phyloP scores from a whole-genome alignment of 2,329 filamentous ascomycete genomes.

The Fusarium humuli region DNA sequence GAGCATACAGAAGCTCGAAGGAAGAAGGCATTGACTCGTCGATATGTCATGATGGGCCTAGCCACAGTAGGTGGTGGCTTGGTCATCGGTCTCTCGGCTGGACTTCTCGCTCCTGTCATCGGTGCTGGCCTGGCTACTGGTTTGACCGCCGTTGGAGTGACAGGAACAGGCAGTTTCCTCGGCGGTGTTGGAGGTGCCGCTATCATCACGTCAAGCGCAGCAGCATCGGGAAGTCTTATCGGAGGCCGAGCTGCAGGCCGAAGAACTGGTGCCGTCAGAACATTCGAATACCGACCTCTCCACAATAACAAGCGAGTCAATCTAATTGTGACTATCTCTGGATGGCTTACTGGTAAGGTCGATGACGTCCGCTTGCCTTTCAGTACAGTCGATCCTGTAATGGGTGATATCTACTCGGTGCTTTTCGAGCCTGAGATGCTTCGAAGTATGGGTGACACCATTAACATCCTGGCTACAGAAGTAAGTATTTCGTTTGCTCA shows the following conservation, averaged over 20 bases:
- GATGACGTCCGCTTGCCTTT: slow-evolving; percentile 96
- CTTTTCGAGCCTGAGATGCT: slow-evolving; percentile 99
- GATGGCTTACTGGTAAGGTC: slow-evolving; percentile 98
- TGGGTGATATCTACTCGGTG: slow-evolving; percentile 98
- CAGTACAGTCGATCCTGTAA: slow-evolving; percentile 95
- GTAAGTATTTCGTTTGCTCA: slow-evolving; percentile 61
- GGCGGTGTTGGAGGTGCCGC: slow-evolving; percentile 93
- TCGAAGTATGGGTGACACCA: slow-evolving; percentile 96
- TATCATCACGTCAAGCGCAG: slow-evolving; percentile 90
- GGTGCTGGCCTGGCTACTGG: slow-evolving; percentile 93
- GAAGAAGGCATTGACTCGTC: slow-evolving; percentile 82
- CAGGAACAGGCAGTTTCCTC: slow-evolving; percentile 88
- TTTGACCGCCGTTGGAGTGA: slow-evolving; percentile 93
- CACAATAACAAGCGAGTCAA: slow-evolving; percentile 99
- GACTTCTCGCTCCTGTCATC: slow-evolving; percentile 91
- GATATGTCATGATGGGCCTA: slow-evolving; percentile 95
- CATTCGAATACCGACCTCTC: slow-evolving; percentile 94
- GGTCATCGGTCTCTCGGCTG: slow-evolving; percentile 94
- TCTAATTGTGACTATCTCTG: slow-evolving; percentile 92
- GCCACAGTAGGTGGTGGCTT: slow-evolving; percentile 95
- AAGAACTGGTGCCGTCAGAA: slow-evolving; percentile 90
- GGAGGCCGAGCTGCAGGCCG: slow-evolving; percentile 86
- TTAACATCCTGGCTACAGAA: slow-evolving; percentile 98
- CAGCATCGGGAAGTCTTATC: slow-evolving; percentile 87
- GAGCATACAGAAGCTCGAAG: slow-evolving; percentile 89